A percentile compares a stretch with the other conserved stretches of the same genome.
Evolutionary conservation across 2,329 filamentous ascomycete genomes (phyloP).

Genomic region (Cladophialophora carrionii): DNA sequence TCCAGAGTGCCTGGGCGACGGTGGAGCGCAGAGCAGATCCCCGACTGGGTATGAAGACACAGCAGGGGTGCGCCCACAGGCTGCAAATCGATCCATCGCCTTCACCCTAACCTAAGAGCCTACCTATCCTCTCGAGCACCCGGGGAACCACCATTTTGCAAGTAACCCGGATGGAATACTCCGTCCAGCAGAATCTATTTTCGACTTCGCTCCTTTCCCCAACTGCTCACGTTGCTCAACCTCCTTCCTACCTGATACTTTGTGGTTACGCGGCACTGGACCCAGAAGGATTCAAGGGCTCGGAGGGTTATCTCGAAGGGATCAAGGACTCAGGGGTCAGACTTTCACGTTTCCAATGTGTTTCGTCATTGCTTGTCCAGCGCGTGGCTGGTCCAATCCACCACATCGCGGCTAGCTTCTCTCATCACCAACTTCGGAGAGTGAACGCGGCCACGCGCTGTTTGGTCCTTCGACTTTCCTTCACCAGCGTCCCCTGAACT

Average conservation of each 20-base stretch:
- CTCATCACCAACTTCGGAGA: slow-evolving; percentile 14
- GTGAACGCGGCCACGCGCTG: slow-evolving; percentile 9
- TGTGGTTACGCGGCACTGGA: slow-evolving; percentile 8
- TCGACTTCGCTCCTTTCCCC: slow-evolving; percentile 3
- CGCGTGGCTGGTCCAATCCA: slow-evolving; percentile 15
- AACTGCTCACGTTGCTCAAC: background rate
- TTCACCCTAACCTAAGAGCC: background rate
- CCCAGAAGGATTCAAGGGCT: slow-evolving; percentile 8
- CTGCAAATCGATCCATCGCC: slow-evolving; percentile 2
- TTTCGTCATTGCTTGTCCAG: slow-evolving; percentile 16
- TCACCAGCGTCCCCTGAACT: background rate
- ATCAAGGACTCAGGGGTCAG: slow-evolving; percentile 3
- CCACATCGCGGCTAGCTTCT: slow-evolving; percentile 4
- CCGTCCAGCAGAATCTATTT: slow-evolving; percentile 9
- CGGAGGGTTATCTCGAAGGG: background rate
- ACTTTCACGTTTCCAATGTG: slow-evolving; percentile 17
- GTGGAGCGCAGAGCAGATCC: slow-evolving; percentile 1
- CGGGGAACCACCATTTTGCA: background rate
- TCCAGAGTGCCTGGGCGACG: background rate
- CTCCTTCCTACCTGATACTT: background rate
- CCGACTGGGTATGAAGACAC: background rate
- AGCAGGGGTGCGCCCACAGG: background rate
- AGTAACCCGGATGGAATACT: background rate
- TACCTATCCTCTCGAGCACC: background rate
- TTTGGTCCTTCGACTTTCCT: slow-evolving; percentile 13